A percentile compares a stretch with the other conserved stretches of the same genome.
Conservation (phyloP, 148 eudicot species). For the Beta vulgaris region DNA sequence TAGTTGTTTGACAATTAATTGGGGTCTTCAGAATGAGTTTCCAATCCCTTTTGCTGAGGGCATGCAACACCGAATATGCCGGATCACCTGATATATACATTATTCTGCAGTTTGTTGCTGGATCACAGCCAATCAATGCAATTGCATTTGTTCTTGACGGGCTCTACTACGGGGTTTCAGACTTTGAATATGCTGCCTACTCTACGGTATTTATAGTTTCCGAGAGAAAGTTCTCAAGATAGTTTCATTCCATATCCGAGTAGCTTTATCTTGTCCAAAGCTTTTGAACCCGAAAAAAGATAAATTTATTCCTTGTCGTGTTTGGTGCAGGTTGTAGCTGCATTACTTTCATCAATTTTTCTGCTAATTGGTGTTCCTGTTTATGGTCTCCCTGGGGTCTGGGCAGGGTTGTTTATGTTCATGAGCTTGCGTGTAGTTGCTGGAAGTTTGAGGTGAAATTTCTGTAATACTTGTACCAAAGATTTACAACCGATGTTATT, state of each 20-base stretch:
- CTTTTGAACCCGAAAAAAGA: no score
- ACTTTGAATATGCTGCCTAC: conserved; percentile 86
- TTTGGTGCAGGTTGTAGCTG: conserved; percentile 56
- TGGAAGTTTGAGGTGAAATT: conserved; percentile 74
- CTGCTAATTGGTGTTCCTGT: conserved; percentile 59
- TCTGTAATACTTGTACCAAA: background rate
- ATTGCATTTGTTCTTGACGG: conserved; percentile 95
- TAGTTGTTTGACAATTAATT: no score
- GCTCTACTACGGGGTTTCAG: conserved; percentile 92
- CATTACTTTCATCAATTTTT: conserved; percentile 58
- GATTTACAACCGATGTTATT: background rate
- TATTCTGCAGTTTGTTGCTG: conserved; percentile 78
- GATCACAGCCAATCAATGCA: conserved; percentile 91
- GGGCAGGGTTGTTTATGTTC: conserved; percentile 85
- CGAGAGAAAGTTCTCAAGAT: background rate
- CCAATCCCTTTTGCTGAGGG: conserved; percentile 18
- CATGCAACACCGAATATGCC: background rate
- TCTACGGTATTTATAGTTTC: conserved; percentile 55
- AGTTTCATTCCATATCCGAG: background rate
- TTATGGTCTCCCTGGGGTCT: conserved; percentile 76
- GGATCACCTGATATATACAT: conserved; percentile 3
- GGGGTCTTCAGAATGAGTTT: no score
- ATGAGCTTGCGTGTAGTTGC: conserved; percentile 87
- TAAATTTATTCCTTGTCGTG: background rate
- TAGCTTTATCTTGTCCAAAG: background rate